These are phyloP conservation scores for Coccomyxa subellipsoidea DNA, from an alignment of 163 green algal species.

Conservation along the genomic window DNA sequence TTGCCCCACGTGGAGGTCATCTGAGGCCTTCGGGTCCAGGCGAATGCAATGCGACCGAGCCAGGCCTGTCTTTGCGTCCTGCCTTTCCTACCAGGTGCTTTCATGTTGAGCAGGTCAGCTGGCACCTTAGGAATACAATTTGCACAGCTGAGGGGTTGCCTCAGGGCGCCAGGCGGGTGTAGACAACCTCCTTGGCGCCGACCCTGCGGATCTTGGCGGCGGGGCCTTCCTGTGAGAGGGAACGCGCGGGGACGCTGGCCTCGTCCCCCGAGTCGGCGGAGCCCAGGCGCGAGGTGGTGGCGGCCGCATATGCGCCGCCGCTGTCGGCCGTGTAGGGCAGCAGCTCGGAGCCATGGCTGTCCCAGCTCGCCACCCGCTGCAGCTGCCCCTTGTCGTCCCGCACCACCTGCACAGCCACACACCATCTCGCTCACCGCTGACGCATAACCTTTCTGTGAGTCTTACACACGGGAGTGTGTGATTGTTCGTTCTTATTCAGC, in stretches of 20 bases:
- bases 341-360: not conserved
- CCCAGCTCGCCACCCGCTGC: slow-evolving; percentile 6
- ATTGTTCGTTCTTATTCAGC: too few species aligned
- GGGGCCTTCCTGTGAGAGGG: not conserved
- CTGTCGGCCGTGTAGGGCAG: not conserved
- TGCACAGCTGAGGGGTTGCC: not conserved
- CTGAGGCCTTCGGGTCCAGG: too few species aligned
- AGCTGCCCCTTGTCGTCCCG: slow-evolving; percentile 3
- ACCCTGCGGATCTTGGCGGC: slow-evolving; percentile 5
- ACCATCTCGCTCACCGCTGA: not conserved
- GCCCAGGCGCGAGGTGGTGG: not conserved
- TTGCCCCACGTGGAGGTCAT: too few species aligned
- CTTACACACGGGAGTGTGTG: too few species aligned
- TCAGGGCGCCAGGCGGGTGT: not conserved
- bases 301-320: not conserved
- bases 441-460: too few species aligned
- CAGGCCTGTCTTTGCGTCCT: too few species aligned
- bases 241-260: not conserved
- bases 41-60: too few species aligned
- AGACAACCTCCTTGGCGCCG: not conserved
- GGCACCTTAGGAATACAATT: too few species aligned
- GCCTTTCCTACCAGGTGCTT: not conserved
- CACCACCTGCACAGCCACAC: slow-evolving; percentile 20
- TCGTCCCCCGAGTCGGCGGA: not conserved
- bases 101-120: not conserved